Base-by-base conservation (phyloP, 768 basidiomycete species). In the Albatrellus ellisii region DNA sequence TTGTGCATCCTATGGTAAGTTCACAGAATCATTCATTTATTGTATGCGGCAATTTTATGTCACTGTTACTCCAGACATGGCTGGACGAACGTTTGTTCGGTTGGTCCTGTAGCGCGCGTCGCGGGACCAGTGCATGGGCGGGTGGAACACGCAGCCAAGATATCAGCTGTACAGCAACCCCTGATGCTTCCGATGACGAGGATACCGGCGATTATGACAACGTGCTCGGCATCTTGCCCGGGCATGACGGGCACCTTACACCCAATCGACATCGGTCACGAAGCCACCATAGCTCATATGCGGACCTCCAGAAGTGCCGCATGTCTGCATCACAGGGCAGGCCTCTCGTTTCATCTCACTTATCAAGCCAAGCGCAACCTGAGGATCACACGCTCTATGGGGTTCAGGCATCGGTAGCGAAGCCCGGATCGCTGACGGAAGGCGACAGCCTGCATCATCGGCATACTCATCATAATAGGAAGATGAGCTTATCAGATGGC, bases 181-280 rank as follows among this genome's bases (percentile, higher is more conserved):
- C 86, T 0, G 78, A 82, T 38, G 77, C 74, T 36, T 79, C 82
- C 11, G 90, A 91, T 52, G 85, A 88, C 21, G 88, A 91, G 54
- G 87, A 88, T 39, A 72, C 75, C 36, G 89, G 87, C 29, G 90
- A 94, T 60, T 92, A 92, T 57, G 90, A 94, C 57, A 76, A 92
- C 59, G 83, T 91, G 36, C 70, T 89, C 36, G 73, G 77, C 8
- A 67, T 78, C 47, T 60, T 89, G 41, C 69, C 69, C 15, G 51
- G 61, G 8, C 65, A 71, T 41, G 74, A 74, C 42, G 72, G 72
- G 40, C 54, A 54, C 43, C 48, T 49, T 46, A 51, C 56, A 31
- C 46, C 43, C 55, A 39, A 40, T 46, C 47, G 59, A 28, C 50
- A 56, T 50, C 75, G 72, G 52, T 58, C 65, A 21, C 72, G 72